Conservation (phyloP, 768 basidiomycete species). For the Trametes cinnabarina region DNA sequence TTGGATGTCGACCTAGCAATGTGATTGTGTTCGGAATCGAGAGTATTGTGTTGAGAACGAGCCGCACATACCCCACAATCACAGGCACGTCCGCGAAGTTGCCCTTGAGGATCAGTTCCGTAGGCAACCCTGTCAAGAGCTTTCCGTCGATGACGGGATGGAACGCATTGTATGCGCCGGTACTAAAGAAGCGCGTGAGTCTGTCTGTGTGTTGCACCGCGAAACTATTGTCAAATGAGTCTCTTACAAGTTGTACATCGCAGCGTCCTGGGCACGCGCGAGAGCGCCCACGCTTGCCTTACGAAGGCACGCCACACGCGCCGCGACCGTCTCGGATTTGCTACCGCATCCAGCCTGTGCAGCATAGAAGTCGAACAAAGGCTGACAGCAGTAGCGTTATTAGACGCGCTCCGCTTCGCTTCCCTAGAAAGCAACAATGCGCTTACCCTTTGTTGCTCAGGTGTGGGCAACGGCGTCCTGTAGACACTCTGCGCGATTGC, state of each 20-base stretch:
- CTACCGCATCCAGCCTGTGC: slow-evolving; percentile 47
- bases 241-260: slow-evolving; percentile 43
- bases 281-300: slow-evolving; percentile 50
- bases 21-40: too few species aligned
- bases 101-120: slow-evolving; percentile 42
- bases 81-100: slow-evolving; percentile 51
- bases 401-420: too few species aligned
- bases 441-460: slow-evolving; percentile 52
- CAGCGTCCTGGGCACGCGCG: slow-evolving; percentile 53
- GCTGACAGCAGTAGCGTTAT: slow-evolving; percentile 30
- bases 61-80: slow-evolving; percentile 51
- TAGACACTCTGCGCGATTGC: slow-evolving; percentile 66
- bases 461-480: slow-evolving; percentile 48
- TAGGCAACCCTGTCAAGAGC: slow-evolving; percentile 50
- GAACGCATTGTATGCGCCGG: slow-evolving; percentile 46
- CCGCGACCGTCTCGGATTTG: slow-evolving; percentile 28
- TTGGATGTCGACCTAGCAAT: slow-evolving; percentile 61
- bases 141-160: slow-evolving; percentile 55
- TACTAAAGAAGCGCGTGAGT: slow-evolving; percentile 23
- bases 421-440: not conserved
- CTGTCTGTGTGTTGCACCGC: too few species aligned
- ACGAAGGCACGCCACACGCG: slow-evolving; percentile 47
- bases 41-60: too few species aligned
- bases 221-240: not conserved
- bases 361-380: slow-evolving; percentile 52